Evolutionary conservation across 495 filamentous ascomycete genomes (phyloP), one percentile per base, ranked within the genome.

Genomic region (Letharia columbiana): DNA sequence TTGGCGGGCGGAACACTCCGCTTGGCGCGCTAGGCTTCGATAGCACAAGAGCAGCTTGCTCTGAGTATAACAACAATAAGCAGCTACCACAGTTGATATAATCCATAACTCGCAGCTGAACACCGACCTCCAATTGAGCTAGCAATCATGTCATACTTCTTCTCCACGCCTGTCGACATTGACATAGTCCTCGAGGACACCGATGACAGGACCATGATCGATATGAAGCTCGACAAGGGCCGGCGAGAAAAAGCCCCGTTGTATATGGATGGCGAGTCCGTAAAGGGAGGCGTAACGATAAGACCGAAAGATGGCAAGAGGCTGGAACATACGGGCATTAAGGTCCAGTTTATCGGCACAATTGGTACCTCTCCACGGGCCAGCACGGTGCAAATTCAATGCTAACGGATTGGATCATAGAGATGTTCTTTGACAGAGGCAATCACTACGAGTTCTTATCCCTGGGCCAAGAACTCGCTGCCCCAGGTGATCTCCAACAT

Each of bases 391-490:
- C 31, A 59, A 33, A 28, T 23, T 17, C 28, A 33, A 39, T 63
- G 63, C 71, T 74, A 28, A 74, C 60, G 31, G 60, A 58, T 37
- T 41, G 62, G 63, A 40, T 63, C 20, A 60, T 65, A 92, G 93
- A 98, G 76, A 98, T 98, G 92, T 98, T 96, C 82, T 98, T 96
- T 79, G 94, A 98, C 75, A 88, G 94, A 70, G 94, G 93, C 73
- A 99, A 96, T 75, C 95, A 99, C 79, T 95, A 99, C 80, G 94
- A 99, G 79, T 99, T 99, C 76, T 87, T 98, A 52, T 96, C 91
- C 33, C 84, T 98, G 20, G 91, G 92, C 63, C 94, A 97, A 75
- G 94, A 99, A 75, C 85, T 99, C 39, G 94, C 94, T 13, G 91
- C 92, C 31, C 94, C 94, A 3, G 95, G 94, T 72, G 94, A 99